Evolutionary conservation across 2,329 filamentous ascomycete species (phyloP), one percentile per base, ranked within the genome.

Genomic region (Paraconiothyrium sp.): DNA sequence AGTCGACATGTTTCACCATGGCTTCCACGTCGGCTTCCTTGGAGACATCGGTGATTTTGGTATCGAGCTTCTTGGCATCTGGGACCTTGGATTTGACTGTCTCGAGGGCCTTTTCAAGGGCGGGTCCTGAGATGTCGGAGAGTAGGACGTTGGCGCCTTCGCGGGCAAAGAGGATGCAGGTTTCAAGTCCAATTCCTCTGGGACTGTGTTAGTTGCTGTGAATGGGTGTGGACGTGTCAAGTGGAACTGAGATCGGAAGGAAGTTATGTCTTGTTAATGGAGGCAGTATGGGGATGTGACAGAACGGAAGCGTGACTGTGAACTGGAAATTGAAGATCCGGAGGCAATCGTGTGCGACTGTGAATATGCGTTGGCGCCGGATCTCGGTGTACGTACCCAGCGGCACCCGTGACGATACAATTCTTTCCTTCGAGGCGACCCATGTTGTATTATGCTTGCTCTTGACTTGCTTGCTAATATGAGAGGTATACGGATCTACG

Each of bases 131-230:
- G 70, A 97, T 92, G 75, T 97, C 94, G 63, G 91, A 87, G 88
- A 97, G 89, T 67, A 97, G 83, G 59, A 97, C 88, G 64, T 87
- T 90, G 74, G 93, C 94, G 64, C 93, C 94, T 83, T 97, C 94
- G 67, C 91, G 91, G 62, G 90, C 90, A 75, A 97, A 97, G 61
- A 97, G 90, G 69, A 97, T 94, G 59, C 87, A 88, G 2, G 94
- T 97, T 83, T 97, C 93, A 52, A 97, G 90, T 68, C 94, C 94
- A 74, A 97, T 97, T 74, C 94, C 94, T 74, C 94, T 94, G 74
- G 24, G 39, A 30, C 1, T 14, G 32, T 30, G 67, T 77, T 63
- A 76, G 71, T 47, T 8, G 11, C 16, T 57, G 20, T n/a, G 7
- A 52, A 46, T 32, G 39, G n/a, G 20, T 37, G 54, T 37, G 27